Conservation (phyloP, 225 moss, liverwort and hornwort species). For the Ulota crispa region DNA sequence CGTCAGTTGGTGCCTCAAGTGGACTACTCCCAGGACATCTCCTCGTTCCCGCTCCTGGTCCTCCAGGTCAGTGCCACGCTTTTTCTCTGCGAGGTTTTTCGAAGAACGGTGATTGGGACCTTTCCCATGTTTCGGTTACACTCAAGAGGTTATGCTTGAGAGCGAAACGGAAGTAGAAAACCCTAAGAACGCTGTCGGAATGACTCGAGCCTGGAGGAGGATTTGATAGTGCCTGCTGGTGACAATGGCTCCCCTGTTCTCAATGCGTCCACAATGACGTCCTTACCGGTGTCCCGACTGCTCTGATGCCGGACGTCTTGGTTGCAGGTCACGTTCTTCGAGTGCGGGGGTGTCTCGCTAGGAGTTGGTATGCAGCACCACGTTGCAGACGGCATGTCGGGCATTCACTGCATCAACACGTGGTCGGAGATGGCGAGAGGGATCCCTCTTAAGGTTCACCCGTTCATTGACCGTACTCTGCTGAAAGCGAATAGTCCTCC, state of each 20-base stretch:
- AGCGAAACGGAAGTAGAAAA: no score
- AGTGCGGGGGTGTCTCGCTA: slow-evolving; percentile 76
- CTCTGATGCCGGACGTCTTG: not conserved
- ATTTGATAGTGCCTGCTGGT: not conserved
- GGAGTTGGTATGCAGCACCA: slow-evolving; percentile 99
- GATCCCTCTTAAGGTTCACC: slow-evolving; percentile 54
- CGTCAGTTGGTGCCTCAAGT: slow-evolving; percentile 78
- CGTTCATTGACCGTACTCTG: slow-evolving; percentile 76
- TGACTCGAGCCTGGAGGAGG: not conserved
- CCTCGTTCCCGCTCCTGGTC: slow-evolving; percentile 74
- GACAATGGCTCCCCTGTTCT: not conserved
- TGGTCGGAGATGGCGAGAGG: slow-evolving; percentile 79
- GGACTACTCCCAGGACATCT: slow-evolving; percentile 56
- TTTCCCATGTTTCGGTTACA: not conserved
- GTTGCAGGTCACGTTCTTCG: slow-evolving; percentile 74
- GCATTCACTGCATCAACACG: slow-evolving; percentile 92
- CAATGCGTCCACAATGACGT: not conserved
- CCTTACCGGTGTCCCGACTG: not conserved
- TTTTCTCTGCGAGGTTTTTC: not conserved
- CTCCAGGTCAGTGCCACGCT: slow-evolving; percentile 62
- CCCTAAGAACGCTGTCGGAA: accelerated
- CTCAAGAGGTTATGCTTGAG: not conserved
- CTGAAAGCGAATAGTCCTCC: slow-evolving; percentile 70
- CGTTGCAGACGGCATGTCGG: slow-evolving; percentile 91
- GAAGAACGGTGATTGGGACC: not conserved